Evolutionary conservation across 192 early-diverging fungal species (phyloP).

Genomic region (Cladochytrium replicatum): DNA sequence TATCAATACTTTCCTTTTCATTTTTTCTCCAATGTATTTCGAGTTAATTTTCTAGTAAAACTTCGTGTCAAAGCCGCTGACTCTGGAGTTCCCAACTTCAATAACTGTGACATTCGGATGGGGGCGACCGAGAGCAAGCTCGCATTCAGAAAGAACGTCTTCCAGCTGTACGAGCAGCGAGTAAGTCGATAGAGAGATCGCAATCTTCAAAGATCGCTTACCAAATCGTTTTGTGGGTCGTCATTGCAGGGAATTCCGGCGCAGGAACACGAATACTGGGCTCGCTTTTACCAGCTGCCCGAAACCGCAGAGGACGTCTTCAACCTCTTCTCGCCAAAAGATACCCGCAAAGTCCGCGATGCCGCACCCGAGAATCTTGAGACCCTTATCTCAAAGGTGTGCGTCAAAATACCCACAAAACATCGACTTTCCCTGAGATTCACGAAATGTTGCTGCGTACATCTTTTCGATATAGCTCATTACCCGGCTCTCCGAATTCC

Average conservation of each 20-base stretch:
- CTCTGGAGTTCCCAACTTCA: too few species aligned
- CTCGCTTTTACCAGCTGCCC: slow-evolving; percentile 63
- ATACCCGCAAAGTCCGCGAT: slow-evolving; percentile 71
- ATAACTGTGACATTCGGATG: slow-evolving; percentile 48
- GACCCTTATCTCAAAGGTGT: slow-evolving; percentile 63
- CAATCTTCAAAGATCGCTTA: slow-evolving; percentile 3
- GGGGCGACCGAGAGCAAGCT: slow-evolving; percentile 82
- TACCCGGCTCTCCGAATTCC: too few species aligned
- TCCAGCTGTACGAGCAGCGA: slow-evolving; percentile 69
- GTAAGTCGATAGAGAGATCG: slow-evolving; percentile 31
- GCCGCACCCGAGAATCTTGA: slow-evolving; percentile 64
- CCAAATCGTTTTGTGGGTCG: not conserved
- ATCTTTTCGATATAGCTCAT: too few species aligned
- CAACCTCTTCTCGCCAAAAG: slow-evolving; percentile 71
- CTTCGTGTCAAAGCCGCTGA: too few species aligned
- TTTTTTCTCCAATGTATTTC: too few species aligned
- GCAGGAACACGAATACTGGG: slow-evolving; percentile 11
- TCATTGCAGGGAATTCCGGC: slow-evolving; percentile 5
- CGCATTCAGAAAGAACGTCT: slow-evolving; percentile 79
- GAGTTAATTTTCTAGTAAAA: too few species aligned
- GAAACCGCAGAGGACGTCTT: slow-evolving; percentile 76
- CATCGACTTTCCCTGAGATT: too few species aligned
- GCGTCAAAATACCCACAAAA: not conserved
- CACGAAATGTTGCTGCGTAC: too few species aligned
- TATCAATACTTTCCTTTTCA: too few species aligned